These are phyloP conservation scores for Amanita rimosa DNA, from an alignment of 768 basidiomycete genomes.

Conservation along the genomic window DNA sequence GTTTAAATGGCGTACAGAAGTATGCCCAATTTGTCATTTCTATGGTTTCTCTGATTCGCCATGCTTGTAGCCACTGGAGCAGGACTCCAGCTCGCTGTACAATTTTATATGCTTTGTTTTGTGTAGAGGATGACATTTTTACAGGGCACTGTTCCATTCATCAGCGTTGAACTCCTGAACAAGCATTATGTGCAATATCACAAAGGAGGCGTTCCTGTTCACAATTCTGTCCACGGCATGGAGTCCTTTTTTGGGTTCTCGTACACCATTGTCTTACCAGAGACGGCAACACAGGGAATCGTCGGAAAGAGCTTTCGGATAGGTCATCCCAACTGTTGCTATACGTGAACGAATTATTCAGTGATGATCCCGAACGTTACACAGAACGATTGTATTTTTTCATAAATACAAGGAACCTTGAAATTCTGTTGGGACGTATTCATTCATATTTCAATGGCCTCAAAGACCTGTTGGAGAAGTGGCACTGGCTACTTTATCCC, in stretches of 20 bases:
- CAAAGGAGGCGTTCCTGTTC: neutral
- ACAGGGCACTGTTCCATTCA: neutral
- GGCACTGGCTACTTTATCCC: neutral
- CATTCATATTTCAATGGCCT: neutral
- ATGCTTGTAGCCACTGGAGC: too few relatives aligned
- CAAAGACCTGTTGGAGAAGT: neutral
- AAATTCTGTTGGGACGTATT: neutral
- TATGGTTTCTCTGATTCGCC: too few relatives aligned
- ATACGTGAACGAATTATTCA: neutral
- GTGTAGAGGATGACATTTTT: neutral
- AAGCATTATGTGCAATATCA: neutral
- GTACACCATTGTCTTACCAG: constrained; percentile 10
- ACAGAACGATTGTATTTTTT: too few relatives aligned
- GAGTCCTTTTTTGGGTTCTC: constrained; percentile 15
- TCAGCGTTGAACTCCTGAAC: neutral
- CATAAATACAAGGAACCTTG: neutral
- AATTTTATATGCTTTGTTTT: neutral
- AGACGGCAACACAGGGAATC: constrained; percentile 9
- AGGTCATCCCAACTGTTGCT: neutral
- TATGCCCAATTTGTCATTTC: too few relatives aligned
- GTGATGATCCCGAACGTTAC: too few relatives aligned
- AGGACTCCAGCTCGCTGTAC: too few relatives aligned
- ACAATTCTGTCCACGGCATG: constrained; percentile 10
- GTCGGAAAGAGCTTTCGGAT: neutral
- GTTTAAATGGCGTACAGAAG: neutral